These are phyloP conservation scores for Fusarium solani-melongenae DNA, from an alignment of 2,329 filamentous ascomycete species.

Conservation along the genomic window DNA sequence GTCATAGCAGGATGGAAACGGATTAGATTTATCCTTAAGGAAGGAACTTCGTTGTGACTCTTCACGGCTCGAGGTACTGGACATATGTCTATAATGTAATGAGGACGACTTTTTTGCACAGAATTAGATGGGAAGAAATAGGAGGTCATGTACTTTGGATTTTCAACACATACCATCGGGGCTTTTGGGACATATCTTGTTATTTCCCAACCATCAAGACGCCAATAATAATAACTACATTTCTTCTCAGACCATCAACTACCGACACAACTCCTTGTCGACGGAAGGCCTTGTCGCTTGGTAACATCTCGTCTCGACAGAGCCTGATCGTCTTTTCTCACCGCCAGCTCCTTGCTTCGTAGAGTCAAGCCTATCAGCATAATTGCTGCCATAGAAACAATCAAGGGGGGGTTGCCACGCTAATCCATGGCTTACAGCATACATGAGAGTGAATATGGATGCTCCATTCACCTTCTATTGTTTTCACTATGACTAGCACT, in stretches of 20 bases:
- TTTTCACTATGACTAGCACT: not conserved
- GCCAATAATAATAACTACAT: not conserved
- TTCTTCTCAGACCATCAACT: not conserved
- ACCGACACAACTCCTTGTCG: not conserved
- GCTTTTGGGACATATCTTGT: no score
- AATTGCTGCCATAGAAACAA: not conserved
- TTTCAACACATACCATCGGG: not conserved
- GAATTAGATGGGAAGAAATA: not conserved
- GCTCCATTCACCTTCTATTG: not conserved
- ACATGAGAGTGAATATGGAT: not conserved
- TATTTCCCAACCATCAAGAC: not conserved
- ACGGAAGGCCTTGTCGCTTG: not conserved
- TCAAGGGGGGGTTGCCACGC: not conserved
- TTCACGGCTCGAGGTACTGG: no score
- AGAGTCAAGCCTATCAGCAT: not conserved
- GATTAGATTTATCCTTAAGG: not conserved
- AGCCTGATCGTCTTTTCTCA: not conserved
- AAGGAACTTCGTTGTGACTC: no score
- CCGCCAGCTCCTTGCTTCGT: not conserved
- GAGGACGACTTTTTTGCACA: not conserved
- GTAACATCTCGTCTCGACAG: not conserved
- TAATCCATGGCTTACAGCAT: not conserved
- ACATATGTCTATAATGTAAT: not conserved
- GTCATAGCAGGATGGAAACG: not conserved
- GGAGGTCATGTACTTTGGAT: not conserved